Conservation (phyloP, 805 yeast species). For the Cyberlindnera xishuangbannaensis region DNA sequence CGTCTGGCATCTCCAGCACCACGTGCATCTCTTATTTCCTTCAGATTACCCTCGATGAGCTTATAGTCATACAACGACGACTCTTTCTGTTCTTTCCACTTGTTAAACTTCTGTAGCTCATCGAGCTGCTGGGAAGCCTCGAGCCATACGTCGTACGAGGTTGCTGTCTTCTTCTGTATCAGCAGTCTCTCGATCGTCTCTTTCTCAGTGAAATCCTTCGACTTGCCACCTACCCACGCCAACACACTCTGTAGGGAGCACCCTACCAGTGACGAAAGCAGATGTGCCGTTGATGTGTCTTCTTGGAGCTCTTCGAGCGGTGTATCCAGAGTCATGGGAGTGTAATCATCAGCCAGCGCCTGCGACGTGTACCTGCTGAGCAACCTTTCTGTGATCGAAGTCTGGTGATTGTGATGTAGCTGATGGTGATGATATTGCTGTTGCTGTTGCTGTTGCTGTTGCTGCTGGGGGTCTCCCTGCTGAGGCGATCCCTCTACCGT, state of each 20-base stretch:
- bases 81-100: conserved; percentile 64
- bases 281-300: conserved; percentile 2
- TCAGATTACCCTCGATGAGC: conserved; percentile 46
- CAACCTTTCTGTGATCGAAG: conserved; percentile 18
- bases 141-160: conserved; percentile 61
- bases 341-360: conserved; percentile 1
- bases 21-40: conserved; percentile 57
- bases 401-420: too few relatives aligned
- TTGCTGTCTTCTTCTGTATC: conserved; percentile 42
- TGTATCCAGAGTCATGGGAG: background rate
- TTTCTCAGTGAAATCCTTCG: conserved; percentile 24
- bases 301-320: conserved; percentile 1
- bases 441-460: too few relatives aligned
- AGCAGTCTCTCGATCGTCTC: conserved; percentile 33
- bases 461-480: too few relatives aligned
- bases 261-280: conserved; percentile 1
- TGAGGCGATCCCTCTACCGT: too few relatives aligned
- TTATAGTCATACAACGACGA: conserved; percentile 71
- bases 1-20: conserved; percentile 47
- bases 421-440: too few relatives aligned
- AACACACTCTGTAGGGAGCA: background rate
- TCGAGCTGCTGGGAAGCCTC: conserved; percentile 61
- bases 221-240: conserved; percentile 5
- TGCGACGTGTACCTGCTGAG: conserved; percentile 13
- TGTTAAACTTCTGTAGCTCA: conserved; percentile 50